A percentile compares a stretch with the other conserved stretches of the same genome.
Conservation (phyloP, 495 filamentous ascomycete species). For the Astrothelium macrocarpum region DNA sequence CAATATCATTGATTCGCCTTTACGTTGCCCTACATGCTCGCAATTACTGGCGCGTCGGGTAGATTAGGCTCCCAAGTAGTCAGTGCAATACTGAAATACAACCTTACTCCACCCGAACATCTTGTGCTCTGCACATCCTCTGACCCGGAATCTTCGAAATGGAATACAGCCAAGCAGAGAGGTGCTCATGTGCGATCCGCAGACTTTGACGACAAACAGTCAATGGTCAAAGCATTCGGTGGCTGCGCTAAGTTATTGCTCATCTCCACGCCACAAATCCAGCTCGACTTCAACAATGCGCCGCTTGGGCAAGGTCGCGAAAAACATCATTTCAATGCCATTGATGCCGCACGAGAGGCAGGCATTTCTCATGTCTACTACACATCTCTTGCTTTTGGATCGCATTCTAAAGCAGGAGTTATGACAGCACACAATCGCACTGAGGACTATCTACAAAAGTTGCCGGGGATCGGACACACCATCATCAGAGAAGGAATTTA, state of each 20-base stretch:
- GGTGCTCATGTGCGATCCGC: constrained; percentile 35
- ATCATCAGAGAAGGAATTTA: constrained; percentile 55
- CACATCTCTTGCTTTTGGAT: constrained; percentile 51
- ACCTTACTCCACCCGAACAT: constrained; percentile 24
- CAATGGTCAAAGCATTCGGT: constrained; percentile 31
- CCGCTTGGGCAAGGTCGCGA: constrained; percentile 32
- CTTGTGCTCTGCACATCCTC: constrained; percentile 31
- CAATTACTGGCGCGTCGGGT: constrained; percentile 36
- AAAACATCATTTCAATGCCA: constrained; percentile 41
- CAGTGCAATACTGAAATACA: constrained; percentile 31
- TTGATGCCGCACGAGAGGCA: constrained; percentile 46
- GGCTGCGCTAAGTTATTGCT: constrained; percentile 42
- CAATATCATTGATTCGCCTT: no score
- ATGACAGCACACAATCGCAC: constrained; percentile 62
- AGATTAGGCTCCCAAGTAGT: constrained; percentile 39
- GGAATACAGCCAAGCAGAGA: constrained; percentile 9
- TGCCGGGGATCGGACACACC: constrained; percentile 37
- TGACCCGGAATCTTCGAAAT: constrained; percentile 19
- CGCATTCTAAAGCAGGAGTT: constrained; percentile 44
- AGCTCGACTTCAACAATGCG: constrained; percentile 28
- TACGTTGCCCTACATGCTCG: constrained; percentile 23
- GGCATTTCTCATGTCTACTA: constrained; percentile 59
- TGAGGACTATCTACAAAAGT: constrained; percentile 44
- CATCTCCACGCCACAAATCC: constrained; percentile 37
- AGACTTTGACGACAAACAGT: constrained; percentile 32